These are phyloP conservation scores for Solioccasus polychromus DNA, from an alignment of 768 basidiomycete species.

Conservation along the genomic window DNA sequence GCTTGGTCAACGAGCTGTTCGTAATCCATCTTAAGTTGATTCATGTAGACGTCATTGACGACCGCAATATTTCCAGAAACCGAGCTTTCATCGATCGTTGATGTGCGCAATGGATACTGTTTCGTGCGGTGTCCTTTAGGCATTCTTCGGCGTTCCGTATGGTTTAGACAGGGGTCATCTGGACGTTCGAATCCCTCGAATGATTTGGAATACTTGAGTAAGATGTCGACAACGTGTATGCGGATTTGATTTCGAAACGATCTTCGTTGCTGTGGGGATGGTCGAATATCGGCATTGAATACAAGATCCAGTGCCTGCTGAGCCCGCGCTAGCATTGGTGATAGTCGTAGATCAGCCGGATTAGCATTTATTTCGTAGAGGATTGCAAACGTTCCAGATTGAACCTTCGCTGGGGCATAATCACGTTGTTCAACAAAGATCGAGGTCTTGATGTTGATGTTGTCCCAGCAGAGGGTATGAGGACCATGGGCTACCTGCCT, in stretches of 20 bases:
- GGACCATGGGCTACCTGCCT: not conserved
- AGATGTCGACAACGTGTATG: not conserved
- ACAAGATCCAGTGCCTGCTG: not conserved
- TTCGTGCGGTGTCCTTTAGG: not conserved
- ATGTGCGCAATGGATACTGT: not conserved
- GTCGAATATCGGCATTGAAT: not conserved
- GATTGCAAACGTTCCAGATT: too few relatives aligned
- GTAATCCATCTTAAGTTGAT: slow-evolving; percentile 1
- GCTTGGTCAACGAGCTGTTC: not conserved
- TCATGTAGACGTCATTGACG: slow-evolving; percentile 1
- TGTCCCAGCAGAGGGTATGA: slow-evolving; percentile 17
- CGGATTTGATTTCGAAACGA: not conserved
- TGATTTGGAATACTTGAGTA: not conserved
- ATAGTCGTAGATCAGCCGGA: not conserved
- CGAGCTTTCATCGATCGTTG: slow-evolving; percentile 8
- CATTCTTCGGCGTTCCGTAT: not conserved
- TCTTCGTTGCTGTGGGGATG: not conserved
- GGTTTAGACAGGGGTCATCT: too few relatives aligned
- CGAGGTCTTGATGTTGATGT: slow-evolving; percentile 31
- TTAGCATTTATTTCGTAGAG: not conserved
- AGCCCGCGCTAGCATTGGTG: not conserved
- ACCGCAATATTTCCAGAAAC: slow-evolving; percentile 2
- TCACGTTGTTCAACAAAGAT: slow-evolving; percentile 30
- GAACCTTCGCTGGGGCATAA: too few relatives aligned
- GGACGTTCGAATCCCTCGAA: not conserved